Conservation (phyloP, 805 yeast genomes). For the Jamesozyma rosinii region DNA sequence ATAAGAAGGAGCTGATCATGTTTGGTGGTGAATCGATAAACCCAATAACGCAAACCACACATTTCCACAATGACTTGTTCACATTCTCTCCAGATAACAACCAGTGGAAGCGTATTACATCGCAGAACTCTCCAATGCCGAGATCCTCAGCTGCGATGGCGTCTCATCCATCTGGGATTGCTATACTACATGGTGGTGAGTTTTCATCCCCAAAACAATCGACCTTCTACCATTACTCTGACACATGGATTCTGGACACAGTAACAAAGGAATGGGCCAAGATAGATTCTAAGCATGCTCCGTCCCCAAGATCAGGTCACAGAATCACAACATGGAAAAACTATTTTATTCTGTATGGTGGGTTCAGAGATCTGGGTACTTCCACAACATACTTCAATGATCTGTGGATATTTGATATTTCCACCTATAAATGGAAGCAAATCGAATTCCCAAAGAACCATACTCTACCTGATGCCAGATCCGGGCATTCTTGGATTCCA, state of each 20-base stretch:
- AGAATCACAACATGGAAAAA: conserved; percentile 89
- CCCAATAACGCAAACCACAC: conserved; percentile 39
- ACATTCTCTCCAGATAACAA: conserved; percentile 68
- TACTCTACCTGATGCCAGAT: conserved; percentile 78
- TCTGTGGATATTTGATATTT: conserved; percentile 85
- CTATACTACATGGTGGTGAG: conserved; percentile 90
- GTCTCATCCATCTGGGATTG: conserved; percentile 82
- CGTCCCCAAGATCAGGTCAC: conserved; percentile 86
- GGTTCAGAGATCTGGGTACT: conserved; percentile 81
- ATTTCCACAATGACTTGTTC: conserved; percentile 73
- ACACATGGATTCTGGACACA: conserved; percentile 87
- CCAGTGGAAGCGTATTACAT: conserved; percentile 68
- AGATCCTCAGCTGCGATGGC: conserved; percentile 91
- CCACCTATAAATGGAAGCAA: conserved; percentile 84
- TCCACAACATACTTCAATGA: conserved; percentile 78
- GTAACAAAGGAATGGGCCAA: conserved; percentile 84
- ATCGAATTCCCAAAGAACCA: conserved; percentile 78
- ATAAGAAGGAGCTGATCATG: conserved; percentile 65
- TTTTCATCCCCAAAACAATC: conserved; percentile 93
- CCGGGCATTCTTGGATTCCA: conserved; percentile 85
- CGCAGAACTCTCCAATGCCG: conserved; percentile 85
- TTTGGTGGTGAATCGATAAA: conserved; percentile 82
- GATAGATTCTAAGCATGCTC: conserved; percentile 52
- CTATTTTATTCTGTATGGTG: conserved; percentile 77
- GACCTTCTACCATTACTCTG: conserved; percentile 92